These are phyloP conservation scores for Didymella glomerata DNA, from an alignment of 2,329 filamentous ascomycete genomes.

Conservation along the genomic window DNA sequence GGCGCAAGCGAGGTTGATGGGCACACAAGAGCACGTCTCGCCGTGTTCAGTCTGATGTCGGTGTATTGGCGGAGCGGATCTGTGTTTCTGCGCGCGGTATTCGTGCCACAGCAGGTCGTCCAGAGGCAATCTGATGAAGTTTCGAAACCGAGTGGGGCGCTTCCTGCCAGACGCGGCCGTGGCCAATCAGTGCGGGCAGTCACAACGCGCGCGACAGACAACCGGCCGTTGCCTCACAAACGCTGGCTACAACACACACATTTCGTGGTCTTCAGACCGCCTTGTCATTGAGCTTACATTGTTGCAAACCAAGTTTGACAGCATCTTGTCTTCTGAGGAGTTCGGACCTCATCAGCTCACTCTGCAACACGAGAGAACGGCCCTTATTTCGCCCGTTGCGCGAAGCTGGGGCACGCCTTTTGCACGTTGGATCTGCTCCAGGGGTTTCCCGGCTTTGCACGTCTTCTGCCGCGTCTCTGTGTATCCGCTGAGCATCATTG, in stretches of 20 bases:
- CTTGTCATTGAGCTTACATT: neutral
- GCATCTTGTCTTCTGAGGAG: neutral
- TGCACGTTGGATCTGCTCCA: conserved; percentile 37
- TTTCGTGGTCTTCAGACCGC: neutral
- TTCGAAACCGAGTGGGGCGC: conserved; percentile 16
- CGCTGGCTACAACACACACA: neutral
- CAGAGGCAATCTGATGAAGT: conserved; percentile 32
- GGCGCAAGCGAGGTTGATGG: conserved; percentile 34
- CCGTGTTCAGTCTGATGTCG: conserved; percentile 15
- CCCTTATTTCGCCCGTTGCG: conserved; percentile 4
- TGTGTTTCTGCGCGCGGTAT: conserved; percentile 30
- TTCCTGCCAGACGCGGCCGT: conserved; percentile 19
- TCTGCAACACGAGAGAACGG: neutral
- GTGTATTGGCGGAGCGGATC: conserved; percentile 30
- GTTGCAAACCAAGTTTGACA: neutral
- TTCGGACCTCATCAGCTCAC: neutral
- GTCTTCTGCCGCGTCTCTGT: conserved; percentile 31
- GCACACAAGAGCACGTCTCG: conserved; percentile 27
- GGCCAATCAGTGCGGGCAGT: conserved; percentile 32
- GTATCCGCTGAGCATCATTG: conserved; percentile 28
- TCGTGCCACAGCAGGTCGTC: conserved; percentile 34
- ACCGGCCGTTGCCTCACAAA: conserved; percentile 11
- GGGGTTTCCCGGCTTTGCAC: conserved; percentile 41
- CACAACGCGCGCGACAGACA: conserved; percentile 12
- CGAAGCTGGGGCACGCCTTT: conserved; percentile 17